Evolutionary conservation across 441 rosid species (phyloP).

Genomic region (Metrosideros polymorpha): DNA sequence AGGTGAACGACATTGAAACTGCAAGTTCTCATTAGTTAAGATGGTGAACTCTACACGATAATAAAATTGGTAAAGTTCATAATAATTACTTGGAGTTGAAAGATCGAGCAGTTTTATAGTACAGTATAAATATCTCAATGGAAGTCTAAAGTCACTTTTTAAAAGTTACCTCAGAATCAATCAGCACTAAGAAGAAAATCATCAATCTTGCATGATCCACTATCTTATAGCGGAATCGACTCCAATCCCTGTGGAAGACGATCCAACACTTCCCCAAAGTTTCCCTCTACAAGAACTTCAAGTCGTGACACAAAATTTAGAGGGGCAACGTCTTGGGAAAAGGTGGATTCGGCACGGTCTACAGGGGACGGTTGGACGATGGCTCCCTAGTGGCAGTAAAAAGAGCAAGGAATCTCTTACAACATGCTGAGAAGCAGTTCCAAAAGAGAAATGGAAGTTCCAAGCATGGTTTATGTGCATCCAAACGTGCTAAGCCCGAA

Average conservation of each 20-base stretch:
- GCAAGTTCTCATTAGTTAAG: background rate
- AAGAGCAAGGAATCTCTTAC: background rate
- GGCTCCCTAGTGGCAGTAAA: background rate
- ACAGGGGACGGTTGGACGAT: background rate
- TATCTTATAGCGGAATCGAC: background rate
- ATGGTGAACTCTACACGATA: background rate
- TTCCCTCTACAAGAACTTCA: background rate
- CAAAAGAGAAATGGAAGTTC: background rate
- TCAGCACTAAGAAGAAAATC: background rate
- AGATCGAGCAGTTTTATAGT: accelerated
- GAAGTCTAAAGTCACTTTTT: too few species aligned
- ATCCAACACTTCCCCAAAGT: background rate
- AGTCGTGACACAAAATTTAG: background rate
- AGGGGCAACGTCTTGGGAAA: background rate
- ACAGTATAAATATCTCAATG: too few species aligned
- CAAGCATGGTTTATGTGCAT: background rate
- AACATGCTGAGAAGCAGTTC: background rate
- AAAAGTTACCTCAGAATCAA: background rate
- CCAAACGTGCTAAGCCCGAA: background rate
- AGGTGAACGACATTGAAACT: background rate
- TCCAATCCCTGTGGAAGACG: background rate
- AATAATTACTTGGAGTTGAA: accelerated
- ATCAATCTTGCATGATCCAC: background rate
- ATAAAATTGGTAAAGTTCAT: background rate
- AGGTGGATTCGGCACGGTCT: background rate